A percentile compares a stretch with the other conserved stretches of the same genome.
Conservation (phyloP, 1,139 yeast genomes). For the Diutina scorzettiae region DNA sequence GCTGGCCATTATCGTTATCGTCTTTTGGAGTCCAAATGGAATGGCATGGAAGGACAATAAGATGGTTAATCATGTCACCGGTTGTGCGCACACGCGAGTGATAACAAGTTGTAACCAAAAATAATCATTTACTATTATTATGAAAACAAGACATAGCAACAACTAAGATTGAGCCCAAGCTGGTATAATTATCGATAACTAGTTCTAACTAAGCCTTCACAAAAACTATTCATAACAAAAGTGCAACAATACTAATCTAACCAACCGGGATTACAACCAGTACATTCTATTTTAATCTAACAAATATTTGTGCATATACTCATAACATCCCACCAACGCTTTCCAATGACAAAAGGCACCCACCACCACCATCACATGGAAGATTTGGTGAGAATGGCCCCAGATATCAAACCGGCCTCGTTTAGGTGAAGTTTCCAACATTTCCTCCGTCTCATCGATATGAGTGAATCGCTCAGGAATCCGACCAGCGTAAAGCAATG, state of each 20-base stretch:
- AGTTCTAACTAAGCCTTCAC: too few species aligned
- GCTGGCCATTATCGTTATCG: slow-evolving; percentile 23
- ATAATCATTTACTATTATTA: too few species aligned
- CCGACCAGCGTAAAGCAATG: slow-evolving; percentile 64
- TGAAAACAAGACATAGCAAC: too few species aligned
- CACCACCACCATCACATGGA: slow-evolving; percentile 68
- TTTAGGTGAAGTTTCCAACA: slow-evolving; percentile 7
- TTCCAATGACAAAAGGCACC: slow-evolving; percentile 72
- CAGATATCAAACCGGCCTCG: slow-evolving; percentile 50
- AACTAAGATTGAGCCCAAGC: too few species aligned
- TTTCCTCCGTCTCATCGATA: slow-evolving; percentile 24
- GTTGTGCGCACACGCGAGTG: too few species aligned
- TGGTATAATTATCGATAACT: too few species aligned
- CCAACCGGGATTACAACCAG: too few species aligned
- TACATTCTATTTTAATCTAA: background rate
- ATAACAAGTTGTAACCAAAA: too few species aligned
- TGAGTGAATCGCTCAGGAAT: slow-evolving; percentile 67
- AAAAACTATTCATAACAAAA: too few species aligned
- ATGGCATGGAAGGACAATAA: slow-evolving; percentile 59
- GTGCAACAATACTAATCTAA: too few species aligned
- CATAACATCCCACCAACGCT: slow-evolving; percentile 35
- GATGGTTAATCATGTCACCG: slow-evolving; percentile 6
- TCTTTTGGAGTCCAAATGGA: slow-evolving; percentile 42
- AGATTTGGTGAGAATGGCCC: slow-evolving; percentile 85
- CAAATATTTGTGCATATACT: slow-evolving; percentile 1